Percentiles rank a stretch among this genome's conserved stretches.
These are phyloP conservation scores for Starmerella bombicola DNA, from an alignment of 805 yeast genomes.

Conservation along the genomic window DNA sequence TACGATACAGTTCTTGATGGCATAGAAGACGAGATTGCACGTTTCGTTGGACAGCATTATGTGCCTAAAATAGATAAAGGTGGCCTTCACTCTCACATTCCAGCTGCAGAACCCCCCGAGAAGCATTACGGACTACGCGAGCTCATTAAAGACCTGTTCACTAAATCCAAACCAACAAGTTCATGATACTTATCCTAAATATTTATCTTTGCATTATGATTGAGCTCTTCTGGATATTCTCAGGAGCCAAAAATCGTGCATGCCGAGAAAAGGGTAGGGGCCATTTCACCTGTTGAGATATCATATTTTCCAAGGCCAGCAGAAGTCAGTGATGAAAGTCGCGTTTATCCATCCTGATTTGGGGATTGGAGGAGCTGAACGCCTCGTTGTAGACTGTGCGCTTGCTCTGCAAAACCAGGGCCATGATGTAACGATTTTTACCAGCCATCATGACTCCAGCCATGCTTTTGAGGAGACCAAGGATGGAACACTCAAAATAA, in stretches of 20 bases:
- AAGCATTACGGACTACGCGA: constrained; percentile 26
- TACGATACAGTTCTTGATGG: constrained; percentile 29
- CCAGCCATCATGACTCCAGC: constrained; percentile 76
- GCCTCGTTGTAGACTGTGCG: constrained; percentile 94
- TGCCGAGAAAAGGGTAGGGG: too few relatives aligned
- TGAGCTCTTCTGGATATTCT: too few relatives aligned
- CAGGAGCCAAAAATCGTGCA: too few relatives aligned
- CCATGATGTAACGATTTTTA: constrained; percentile 55
- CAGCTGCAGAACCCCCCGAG: constrained; percentile 22
- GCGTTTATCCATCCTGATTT: constrained; percentile 93
- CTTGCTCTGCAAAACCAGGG: constrained; percentile 61
- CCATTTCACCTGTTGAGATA: too few relatives aligned
- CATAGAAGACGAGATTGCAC: constrained; percentile 11
- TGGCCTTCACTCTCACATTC: constrained; percentile 14
- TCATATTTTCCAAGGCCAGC: too few relatives aligned
- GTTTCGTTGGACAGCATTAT: constrained; percentile 9
- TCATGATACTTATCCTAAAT: too few relatives aligned
- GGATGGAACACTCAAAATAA: constrained; percentile 43
- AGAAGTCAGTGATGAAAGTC: constrained; percentile 45
- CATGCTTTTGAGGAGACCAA: constrained; percentile 90
- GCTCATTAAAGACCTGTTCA: constrained; percentile 20
- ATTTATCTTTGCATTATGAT: too few relatives aligned
- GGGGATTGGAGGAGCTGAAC: constrained; percentile 96
- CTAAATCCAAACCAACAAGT: too few relatives aligned
- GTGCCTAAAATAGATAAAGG: constrained; percentile 12